Evolutionary conservation across 768 basidiomycete species (phyloP), one percentile per base, ranked within the genome.

Genomic region (Clitopilus hobsonii): DNA sequence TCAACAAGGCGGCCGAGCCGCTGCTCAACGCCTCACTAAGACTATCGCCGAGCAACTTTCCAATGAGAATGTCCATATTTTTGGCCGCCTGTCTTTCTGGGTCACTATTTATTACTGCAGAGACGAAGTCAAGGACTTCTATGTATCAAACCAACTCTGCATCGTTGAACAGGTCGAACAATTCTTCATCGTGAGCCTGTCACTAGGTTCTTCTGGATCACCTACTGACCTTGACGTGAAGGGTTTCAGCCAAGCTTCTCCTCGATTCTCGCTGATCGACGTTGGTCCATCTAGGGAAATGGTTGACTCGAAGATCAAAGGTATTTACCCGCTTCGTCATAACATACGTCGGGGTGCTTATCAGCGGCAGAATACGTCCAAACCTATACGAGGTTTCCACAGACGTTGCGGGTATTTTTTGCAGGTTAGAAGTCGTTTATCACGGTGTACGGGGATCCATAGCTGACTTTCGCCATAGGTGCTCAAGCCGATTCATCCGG

Each of bases 181-280:
- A n/a, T 91, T 91, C 68, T 70, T 83, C 55, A 70, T 77, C 61
- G 80, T 78, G 57, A 53, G 71, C 62, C 54, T 30, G 48, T 20
- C 8, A 38, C 16, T 54, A 51, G 41, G 14, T n/a, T 26, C 49
- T 22, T 22, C 11, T 54, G 20, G 26, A 16, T 41, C 38, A 18
- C 38, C 53, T n/a, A 51, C 36, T 47, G 47, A 36, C 56, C 53
- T 38, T 58, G 41, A 6, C 20, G 18, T 3, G 14, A 47, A 81
- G 77, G 86, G 89, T 38, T 89, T 92, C 60, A 87, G 83, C 56
- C 84, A 88, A 63, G 77, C 86, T 6, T 88, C 86, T 23, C 84
- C 87, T 13, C 79, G 88, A 38, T 91, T 91, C 69, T 72, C 75
- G 28, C 67, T 84, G 58, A 79, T 89, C 52, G 90, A 91, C 65